Evolutionary conservation across 1,139 yeast genomes (phyloP).

Genomic region (Blastobotrys malaysiensis): DNA sequence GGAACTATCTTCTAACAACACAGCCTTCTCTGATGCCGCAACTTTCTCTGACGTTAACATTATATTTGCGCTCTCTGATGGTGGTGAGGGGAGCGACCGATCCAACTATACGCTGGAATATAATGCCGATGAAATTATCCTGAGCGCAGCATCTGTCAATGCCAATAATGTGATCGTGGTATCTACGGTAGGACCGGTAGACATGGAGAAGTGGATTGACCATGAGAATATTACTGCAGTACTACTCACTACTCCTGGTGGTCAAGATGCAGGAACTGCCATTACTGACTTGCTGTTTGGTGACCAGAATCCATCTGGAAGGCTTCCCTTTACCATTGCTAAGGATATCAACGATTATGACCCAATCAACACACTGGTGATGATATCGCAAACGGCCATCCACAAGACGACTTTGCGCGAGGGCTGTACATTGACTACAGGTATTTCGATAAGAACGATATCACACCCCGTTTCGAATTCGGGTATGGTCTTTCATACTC

Average conservation of each 20-base stretch:
- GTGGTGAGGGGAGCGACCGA: slow-evolving; percentile 61
- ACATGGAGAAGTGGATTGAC: slow-evolving; percentile 55
- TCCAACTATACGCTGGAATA: slow-evolving; percentile 52
- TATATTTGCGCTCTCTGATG: slow-evolving; percentile 42
- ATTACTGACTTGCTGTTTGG: slow-evolving; percentile 52
- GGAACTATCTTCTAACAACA: neutral
- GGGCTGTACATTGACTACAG: slow-evolving; percentile 43
- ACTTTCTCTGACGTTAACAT: slow-evolving; percentile 51
- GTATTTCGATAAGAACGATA: slow-evolving; percentile 51
- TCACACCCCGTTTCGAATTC: slow-evolving; percentile 55
- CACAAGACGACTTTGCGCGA: slow-evolving; percentile 39
- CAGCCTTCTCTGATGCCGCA: slow-evolving; percentile 34
- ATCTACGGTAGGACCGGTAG: slow-evolving; percentile 54
- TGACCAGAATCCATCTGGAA: slow-evolving; percentile 55
- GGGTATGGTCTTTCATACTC: slow-evolving; percentile 60
- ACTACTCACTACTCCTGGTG: slow-evolving; percentile 51
- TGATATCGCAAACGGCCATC: slow-evolving; percentile 24
- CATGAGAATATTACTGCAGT: slow-evolving; percentile 55
- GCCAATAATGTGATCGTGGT: slow-evolving; percentile 53
- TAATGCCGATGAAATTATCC: slow-evolving; percentile 52
- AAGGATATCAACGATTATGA: slow-evolving; percentile 50
- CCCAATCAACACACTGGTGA: slow-evolving; percentile 35
- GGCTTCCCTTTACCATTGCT: slow-evolving; percentile 59
- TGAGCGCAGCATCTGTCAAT: slow-evolving; percentile 44
- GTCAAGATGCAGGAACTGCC: slow-evolving; percentile 49